phyloP scores from a whole-genome alignment of 805 yeast genomes.

The Zygosaccharomyces lentus region DNA sequence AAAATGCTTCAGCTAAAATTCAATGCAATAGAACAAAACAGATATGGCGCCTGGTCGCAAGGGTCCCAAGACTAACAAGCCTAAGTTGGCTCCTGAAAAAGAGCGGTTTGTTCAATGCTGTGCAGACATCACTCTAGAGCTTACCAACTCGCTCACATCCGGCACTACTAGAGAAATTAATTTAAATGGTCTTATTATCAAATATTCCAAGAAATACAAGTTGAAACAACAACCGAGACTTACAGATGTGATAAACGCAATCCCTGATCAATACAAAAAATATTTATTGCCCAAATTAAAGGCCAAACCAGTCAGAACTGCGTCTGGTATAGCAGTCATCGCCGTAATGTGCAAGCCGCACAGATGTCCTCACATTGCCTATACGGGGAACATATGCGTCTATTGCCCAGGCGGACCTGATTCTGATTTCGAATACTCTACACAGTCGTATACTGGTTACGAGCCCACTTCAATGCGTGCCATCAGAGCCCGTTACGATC shows the following conservation, averaged over 20 bases:
- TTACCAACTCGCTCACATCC: constrained; percentile 69
- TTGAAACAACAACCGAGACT: constrained; percentile 88
- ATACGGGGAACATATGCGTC: constrained; percentile 97
- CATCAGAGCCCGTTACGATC: constrained; percentile 96
- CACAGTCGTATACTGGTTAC: constrained; percentile 97
- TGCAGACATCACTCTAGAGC: constrained; percentile 83
- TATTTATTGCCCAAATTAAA: constrained; percentile 86
- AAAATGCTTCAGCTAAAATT: not conserved
- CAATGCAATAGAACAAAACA: constrained; percentile 5
- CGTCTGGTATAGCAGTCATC: constrained; percentile 97
- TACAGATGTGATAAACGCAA: constrained; percentile 90
- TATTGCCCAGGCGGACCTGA: constrained; percentile 99
- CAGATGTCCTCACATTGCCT: constrained; percentile 98
- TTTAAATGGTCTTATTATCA: constrained; percentile 80
- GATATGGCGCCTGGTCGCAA: constrained; percentile 33
- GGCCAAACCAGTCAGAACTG: constrained; percentile 99
- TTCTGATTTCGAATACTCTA: constrained; percentile 94
- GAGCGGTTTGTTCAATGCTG: constrained; percentile 91
- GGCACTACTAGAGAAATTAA: constrained; percentile 52
- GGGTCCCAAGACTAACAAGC: constrained; percentile 45
- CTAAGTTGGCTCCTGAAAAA: constrained; percentile 79
- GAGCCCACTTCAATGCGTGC: constrained; percentile 99
- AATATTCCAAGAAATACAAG: constrained; percentile 85
- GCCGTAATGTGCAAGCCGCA: constrained; percentile 99
- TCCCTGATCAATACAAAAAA: constrained; percentile 93